These are phyloP conservation scores for Sordaria brevicollis DNA, from an alignment of 495 filamentous ascomycete species.

Conservation along the genomic window DNA sequence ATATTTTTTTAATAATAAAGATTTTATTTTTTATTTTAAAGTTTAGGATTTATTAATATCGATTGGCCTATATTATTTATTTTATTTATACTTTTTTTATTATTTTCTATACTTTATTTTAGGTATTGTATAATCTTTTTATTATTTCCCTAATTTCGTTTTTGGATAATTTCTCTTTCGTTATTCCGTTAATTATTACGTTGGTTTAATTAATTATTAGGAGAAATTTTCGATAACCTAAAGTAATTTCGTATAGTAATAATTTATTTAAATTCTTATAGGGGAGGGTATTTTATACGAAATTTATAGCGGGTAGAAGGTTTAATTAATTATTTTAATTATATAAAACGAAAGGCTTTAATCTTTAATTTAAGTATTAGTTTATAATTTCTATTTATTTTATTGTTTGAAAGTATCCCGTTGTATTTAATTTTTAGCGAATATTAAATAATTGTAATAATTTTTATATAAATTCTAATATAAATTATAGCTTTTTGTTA, in stretches of 20 bases:
- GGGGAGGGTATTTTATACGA: too few species aligned
- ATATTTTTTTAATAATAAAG: conserved; percentile 5
- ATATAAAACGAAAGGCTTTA: too few species aligned
- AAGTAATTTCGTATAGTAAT: too few species aligned
- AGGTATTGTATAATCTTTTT: too few species aligned
- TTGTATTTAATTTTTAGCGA: too few species aligned
- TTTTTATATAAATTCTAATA: background rate
- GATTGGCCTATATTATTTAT: conserved; percentile 2
- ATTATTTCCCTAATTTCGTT: background rate
- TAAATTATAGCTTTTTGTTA: background rate
- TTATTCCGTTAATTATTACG: background rate
- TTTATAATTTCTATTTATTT: background rate
- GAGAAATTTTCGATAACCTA: too few species aligned
- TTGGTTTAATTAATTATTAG: background rate
- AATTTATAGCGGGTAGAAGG: too few species aligned
- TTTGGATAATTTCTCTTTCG: too few species aligned
- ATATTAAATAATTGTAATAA: background rate
- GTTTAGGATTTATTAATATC: conserved; percentile 1
- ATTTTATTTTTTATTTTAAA: conserved; percentile 3
- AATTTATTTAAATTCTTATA: too few species aligned
- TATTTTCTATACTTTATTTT: background rate
- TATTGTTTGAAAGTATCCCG: too few species aligned
- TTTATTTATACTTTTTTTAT: background rate
- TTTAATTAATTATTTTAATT: too few species aligned
- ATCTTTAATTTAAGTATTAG: too few species aligned